These are phyloP conservation scores for Tremella yokohamensis DNA, from an alignment of 768 basidiomycete genomes.

Conservation along the genomic window DNA sequence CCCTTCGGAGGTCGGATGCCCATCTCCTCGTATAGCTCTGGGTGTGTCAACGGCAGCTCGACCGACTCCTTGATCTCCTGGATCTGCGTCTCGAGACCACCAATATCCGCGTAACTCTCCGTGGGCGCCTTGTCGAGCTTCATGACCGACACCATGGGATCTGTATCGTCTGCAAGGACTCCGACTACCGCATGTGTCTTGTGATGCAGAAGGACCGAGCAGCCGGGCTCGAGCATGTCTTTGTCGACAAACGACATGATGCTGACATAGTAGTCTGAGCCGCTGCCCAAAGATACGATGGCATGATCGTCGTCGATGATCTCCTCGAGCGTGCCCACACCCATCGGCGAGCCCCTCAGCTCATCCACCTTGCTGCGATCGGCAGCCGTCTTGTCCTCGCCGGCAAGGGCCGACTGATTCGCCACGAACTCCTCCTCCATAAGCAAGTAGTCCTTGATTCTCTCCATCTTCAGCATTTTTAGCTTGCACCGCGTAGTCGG, in stretches of 20 bases:
- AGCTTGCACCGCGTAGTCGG: constrained; percentile 94
- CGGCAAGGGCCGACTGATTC: constrained; percentile 50
- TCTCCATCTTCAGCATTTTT: constrained; percentile 90
- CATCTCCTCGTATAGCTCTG: constrained; percentile 99
- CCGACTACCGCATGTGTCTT: constrained; percentile 93
- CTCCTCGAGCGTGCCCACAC: constrained; percentile 96
- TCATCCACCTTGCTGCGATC: constrained; percentile 91
- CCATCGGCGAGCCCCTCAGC: constrained; percentile 91
- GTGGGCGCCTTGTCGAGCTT: constrained; percentile 98
- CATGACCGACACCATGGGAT: constrained; percentile 97
- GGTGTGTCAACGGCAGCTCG: constrained; percentile 93
- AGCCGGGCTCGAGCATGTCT: constrained; percentile 92
- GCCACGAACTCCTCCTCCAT: constrained; percentile 61
- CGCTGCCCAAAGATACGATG: constrained; percentile 91
- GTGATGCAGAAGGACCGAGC: constrained; percentile 90
- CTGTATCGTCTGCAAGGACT: constrained; percentile 88
- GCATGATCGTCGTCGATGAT: constrained; percentile 61
- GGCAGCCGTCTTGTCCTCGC: constrained; percentile 94
- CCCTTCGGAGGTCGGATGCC: constrained; percentile 99
- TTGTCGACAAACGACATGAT: constrained; percentile 99
- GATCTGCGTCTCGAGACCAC: constrained; percentile 93
- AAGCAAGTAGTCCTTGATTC: constrained; percentile 95
- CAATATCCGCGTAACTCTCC: constrained; percentile 97
- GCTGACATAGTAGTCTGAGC: constrained; percentile 93
- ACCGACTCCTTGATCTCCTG: constrained; percentile 99